Evolutionary conservation across 768 basidiomycete species (phyloP), one percentile per base, ranked within the genome.

Genomic region (Podaxis pistillaris): DNA sequence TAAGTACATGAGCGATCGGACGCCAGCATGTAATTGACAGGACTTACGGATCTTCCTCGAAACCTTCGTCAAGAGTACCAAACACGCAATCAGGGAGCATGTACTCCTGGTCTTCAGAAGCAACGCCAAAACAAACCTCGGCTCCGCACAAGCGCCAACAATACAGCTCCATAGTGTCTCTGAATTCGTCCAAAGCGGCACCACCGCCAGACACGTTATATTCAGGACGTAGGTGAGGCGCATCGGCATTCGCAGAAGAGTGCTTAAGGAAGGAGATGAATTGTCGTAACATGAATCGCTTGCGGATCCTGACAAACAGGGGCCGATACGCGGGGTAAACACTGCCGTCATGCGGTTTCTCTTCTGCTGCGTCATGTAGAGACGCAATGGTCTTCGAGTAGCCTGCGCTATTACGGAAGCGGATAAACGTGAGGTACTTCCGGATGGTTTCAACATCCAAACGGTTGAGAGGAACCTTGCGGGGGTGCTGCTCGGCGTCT

Each of bases 21-120:
- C 28, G 5, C 7, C 28, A 53, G 17, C 40, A 22, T 11, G 11
- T 4, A 64, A 33, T 59, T 22, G 55, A n/a, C 24, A 52, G 38
- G 60, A 75, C 78, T 65, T 67, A 80, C 79, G 74, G 72, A 65
- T 78, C 73, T 49, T 79, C 78, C 5, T 74, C 68, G 65, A 80
- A 81, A 22, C 76, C 79, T 66, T 82, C 84, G 60, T 83, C 82
- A 57, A 87, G 73, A 8, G 78, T 79, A 33, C 83, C 82, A 67
- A 79, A 86, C 66, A 83, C 86, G 26, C 76, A 73, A 57, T 85
- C 83, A 0, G 83, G 76, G 3, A 86, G 69, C 49, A 87, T 79
- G 60, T 79, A 87, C 66, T 87, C 85, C 44, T 86, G 83, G 24
- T 79, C 80, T 30, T 85, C 83, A 2, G 75, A 74, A 1, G 84